Base-by-base conservation (phyloP, 192 early-diverging fungal species). In the Lunasporangiospora selenospora region DNA sequence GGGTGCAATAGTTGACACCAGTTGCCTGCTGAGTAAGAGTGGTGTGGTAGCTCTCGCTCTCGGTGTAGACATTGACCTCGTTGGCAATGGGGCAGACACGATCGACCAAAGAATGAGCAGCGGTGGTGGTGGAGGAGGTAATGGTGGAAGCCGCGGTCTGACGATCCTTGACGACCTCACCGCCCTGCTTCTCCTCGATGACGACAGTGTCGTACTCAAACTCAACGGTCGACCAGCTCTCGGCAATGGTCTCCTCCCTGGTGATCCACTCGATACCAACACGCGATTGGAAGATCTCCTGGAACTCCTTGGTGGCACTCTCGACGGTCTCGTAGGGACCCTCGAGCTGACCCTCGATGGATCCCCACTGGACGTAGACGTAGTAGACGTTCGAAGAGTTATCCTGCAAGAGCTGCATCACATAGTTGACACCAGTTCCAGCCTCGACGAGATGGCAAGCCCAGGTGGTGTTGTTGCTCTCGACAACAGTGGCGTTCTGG, bases 341-440 rank as follows among this genome's bases (percentile, higher is more conserved):
- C 27, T 71, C 67, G 12, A 71, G 46, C 26, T 53, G 44, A 26
- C 67, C 67, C 4, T 48, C 58, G 26, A 47, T 62, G 2, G 67
- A 71, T 12, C 67, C 67, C 67, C 67, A 71, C 36, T 71, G 67
- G 34, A 62, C 53, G 53, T 71, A 71, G 59, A 71, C 62, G 59
- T 71, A 71, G 58, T 62, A 71, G 5, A 43, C 47, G 23, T 61
- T 48, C 31, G 40, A 55, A 32, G 46, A 62, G 67, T 71, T 62
- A 16, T 71, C 47, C 44, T 27, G 53, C 23, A 71, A 27, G 5
- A 71, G 46, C 47, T 71, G 67, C 58, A 71, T 71, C 46, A 55
- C 67, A 12, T 71, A 71, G 38, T 62, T 40, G 36, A 71, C 67
- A 41, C 45, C 45, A 48, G 67, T 71, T 15, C 67, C 67, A 34